Conservation (phyloP, 371 early-diverging fungal genomes). For the Lichtheimia hyalospora region DNA sequence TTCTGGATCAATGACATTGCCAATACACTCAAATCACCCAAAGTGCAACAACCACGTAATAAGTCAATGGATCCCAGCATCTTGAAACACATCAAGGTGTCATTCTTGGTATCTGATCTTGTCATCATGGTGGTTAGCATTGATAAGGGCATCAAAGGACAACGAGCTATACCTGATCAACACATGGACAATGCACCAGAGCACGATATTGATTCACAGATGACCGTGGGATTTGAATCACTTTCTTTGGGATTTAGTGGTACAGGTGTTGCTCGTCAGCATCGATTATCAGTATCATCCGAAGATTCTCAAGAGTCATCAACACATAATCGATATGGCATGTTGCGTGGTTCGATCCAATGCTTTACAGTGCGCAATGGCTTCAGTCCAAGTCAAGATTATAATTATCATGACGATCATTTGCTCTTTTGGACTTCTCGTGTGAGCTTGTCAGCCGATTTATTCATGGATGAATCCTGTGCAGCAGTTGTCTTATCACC, state of each 20-base stretch:
- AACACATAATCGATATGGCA: conserved; percentile 8
- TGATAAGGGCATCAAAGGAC: conserved; percentile 32
- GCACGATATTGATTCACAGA: conserved; percentile 16
- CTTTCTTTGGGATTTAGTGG: conserved; percentile 27
- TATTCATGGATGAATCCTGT: neutral
- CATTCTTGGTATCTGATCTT: neutral
- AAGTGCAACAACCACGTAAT: neutral
- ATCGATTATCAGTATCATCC: conserved; percentile 1
- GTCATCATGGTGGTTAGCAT: conserved; percentile 17
- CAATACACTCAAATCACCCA: neutral
- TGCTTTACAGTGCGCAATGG: conserved; percentile 11
- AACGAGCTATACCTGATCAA: conserved; percentile 23
- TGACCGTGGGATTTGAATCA: conserved; percentile 11
- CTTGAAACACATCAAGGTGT: conserved; percentile 9
- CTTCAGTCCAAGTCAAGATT: conserved; percentile 6
- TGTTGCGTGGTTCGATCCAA: conserved; percentile 2
- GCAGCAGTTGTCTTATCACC: conserved; percentile 5
- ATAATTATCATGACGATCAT: conserved; percentile 3
- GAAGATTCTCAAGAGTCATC: neutral
- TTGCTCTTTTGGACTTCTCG: conserved; percentile 37
- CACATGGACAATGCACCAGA: conserved; percentile 43
- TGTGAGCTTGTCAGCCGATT: conserved; percentile 20
- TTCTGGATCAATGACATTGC: conserved; percentile 23
- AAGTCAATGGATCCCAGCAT: neutral
- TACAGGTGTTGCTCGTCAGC: conserved; percentile 7